These are phyloP conservation scores for Physcia stellaris DNA, from an alignment of 495 filamentous ascomycete genomes.

Conservation along the genomic window DNA sequence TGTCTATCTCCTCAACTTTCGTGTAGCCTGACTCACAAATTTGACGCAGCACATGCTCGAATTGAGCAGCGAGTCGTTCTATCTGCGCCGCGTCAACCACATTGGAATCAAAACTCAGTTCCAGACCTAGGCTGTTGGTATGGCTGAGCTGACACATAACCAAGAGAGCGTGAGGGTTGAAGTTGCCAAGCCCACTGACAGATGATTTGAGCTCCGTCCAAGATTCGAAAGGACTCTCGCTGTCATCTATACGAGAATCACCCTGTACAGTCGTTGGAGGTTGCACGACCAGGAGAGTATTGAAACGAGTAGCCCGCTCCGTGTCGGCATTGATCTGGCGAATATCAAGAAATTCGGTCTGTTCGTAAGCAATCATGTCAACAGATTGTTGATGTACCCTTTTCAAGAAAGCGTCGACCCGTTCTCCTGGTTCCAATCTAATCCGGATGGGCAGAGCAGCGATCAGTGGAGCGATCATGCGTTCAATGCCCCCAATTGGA, in stretches of 20 bases:
- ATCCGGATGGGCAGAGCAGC: conserved; percentile 37
- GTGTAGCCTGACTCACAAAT: conserved; percentile 24
- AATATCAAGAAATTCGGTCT: conserved; percentile 31
- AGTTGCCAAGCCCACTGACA: not conserved
- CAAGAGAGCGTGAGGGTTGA: not conserved
- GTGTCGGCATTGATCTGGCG: conserved; percentile 25
- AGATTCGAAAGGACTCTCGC: not conserved
- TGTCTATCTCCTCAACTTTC: conserved; percentile 25
- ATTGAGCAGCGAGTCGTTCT: not conserved
- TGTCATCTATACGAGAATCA: not conserved
- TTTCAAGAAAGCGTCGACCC: conserved; percentile 26
- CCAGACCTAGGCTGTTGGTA: not conserved
- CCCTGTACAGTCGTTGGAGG: not conserved
- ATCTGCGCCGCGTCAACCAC: not conserved
- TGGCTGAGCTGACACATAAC: not conserved
- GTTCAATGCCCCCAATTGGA: conserved; percentile 31
- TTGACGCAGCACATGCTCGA: not conserved
- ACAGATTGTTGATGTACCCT: conserved; percentile 28
- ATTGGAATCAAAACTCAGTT: not conserved
- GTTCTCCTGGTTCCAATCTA: conserved; percentile 23
- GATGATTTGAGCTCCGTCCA: not conserved
- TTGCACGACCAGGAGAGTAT: conserved; percentile 37
- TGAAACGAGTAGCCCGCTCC: conserved; percentile 31
- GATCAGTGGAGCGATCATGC: conserved; percentile 39
- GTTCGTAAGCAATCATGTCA: conserved; percentile 37